These are phyloP conservation scores for Gracilariopsis chorda DNA, from an alignment of 23 red algal species.

Conservation along the genomic window DNA sequence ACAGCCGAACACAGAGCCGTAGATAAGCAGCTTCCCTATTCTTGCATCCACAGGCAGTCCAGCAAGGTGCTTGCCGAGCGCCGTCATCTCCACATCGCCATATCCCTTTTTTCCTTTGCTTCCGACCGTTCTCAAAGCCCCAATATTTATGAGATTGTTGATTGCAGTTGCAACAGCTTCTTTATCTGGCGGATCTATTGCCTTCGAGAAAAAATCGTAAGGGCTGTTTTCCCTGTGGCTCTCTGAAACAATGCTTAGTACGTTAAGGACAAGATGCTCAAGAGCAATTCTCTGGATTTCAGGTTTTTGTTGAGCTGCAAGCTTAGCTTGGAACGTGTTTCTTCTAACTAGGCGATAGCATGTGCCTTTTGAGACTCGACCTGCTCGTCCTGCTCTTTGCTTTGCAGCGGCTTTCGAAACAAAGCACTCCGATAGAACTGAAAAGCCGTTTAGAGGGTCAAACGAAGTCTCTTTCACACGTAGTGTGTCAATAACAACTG, in stretches of 20 bases:
- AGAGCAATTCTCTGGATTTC: slow-evolving; percentile 73
- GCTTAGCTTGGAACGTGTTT: slow-evolving; percentile 57
- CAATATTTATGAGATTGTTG: slow-evolving; percentile 46
- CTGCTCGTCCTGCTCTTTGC: slow-evolving; percentile 94
- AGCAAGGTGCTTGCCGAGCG: slow-evolving; percentile 72
- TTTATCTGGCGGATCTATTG: slow-evolving; percentile 66
- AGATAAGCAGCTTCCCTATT: slow-evolving; percentile 85
- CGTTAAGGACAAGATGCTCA: slow-evolving; percentile 68
- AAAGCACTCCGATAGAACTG: slow-evolving; percentile 70
- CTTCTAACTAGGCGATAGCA: slow-evolving; percentile 75
- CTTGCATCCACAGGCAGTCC: slow-evolving; percentile 79
- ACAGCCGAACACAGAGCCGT: slow-evolving; percentile 77
- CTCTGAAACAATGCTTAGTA: slow-evolving; percentile 59
- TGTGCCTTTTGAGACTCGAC: slow-evolving; percentile 75
- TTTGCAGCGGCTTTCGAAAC: slow-evolving; percentile 85
- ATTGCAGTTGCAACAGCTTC: slow-evolving; percentile 44
- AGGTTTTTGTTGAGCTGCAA: slow-evolving; percentile 53
- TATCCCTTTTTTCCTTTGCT: neutral
- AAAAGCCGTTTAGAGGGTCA: slow-evolving; percentile 55
- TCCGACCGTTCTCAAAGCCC: slow-evolving; percentile 40
- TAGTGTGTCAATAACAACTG: slow-evolving; percentile 88
- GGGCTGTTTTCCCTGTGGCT: slow-evolving; percentile 5
- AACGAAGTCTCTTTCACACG: slow-evolving; percentile 73
- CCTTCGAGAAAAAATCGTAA: slow-evolving; percentile 48
- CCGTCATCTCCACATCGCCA: slow-evolving; percentile 46